Evolutionary conservation across 2,329 filamentous ascomycete genomes (phyloP).

Genomic region (Sordariomycetes sp.): DNA sequence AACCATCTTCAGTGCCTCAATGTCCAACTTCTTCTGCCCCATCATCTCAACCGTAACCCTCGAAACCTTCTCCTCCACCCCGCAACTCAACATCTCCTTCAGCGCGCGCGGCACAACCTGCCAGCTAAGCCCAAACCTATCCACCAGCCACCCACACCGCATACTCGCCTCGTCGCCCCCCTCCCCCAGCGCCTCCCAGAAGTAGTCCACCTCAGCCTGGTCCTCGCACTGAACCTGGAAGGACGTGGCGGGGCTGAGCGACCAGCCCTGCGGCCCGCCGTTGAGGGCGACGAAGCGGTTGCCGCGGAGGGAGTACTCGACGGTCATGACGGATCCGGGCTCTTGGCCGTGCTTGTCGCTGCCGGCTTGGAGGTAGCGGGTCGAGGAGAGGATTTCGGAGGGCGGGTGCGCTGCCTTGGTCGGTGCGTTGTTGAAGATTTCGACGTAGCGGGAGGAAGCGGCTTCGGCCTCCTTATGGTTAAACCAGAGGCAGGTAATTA

Average conservation of each 20-base stretch:
- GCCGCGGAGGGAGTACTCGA: conserved; percentile 27
- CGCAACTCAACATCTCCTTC: conserved; percentile 20
- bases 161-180: conserved; percentile 24
- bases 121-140: conserved; percentile 34
- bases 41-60: conserved; percentile 24
- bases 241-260: conserved; percentile 27
- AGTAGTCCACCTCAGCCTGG: conserved; percentile 35
- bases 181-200: conserved; percentile 29
- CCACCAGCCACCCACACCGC: conserved; percentile 32
- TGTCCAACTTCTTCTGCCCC: conserved; percentile 31
- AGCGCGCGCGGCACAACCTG: conserved; percentile 30
- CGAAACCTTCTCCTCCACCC: conserved; percentile 20
- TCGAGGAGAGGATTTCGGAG: conserved; percentile 21
- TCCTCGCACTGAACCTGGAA: conserved; percentile 31
- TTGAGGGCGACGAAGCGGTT: conserved; percentile 29
- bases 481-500: conserved; percentile 29
- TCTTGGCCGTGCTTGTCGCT: conserved; percentile 18
- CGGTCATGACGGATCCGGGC: conserved; percentile 20
- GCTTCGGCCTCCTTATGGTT: conserved; percentile 24
- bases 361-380: conserved; percentile 17
- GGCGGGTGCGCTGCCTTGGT: conserved; percentile 10
- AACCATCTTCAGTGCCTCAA: conserved; percentile 24
- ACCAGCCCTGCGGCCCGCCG: conserved; percentile 26
- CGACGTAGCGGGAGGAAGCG: conserved; percentile 28
- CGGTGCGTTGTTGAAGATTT: conserved; percentile 19